phyloP scores from a whole-genome alignment of 176 grass and related monocot genomes.

The Cocos nucifera region DNA sequence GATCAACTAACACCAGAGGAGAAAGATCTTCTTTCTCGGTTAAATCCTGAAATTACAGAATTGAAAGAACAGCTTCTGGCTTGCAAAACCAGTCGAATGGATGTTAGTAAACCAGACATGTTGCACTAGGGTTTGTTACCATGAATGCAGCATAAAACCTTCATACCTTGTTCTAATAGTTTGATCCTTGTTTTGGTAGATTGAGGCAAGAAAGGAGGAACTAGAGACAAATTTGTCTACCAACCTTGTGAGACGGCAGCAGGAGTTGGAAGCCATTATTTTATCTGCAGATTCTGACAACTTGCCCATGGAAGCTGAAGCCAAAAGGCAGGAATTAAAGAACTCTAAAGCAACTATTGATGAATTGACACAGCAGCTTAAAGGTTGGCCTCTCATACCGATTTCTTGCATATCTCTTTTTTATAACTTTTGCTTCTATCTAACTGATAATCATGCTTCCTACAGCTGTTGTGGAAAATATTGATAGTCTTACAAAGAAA shows the following conservation, averaged over 20 bases:
- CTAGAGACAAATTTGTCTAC: conserved; percentile 91
- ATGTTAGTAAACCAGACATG: conserved; percentile 47
- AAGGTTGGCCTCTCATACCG: conserved; percentile 28
- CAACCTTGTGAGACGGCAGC: conserved; percentile 86
- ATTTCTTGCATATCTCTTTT: background rate
- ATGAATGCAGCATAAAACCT: background rate
- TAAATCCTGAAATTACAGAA: conserved; percentile 96
- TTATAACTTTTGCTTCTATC: too few species aligned
- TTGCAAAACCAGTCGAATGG: conserved; percentile 87
- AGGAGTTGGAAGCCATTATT: conserved; percentile 91
- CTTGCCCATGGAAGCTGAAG: conserved; percentile 49
- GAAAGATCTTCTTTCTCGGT: conserved; percentile 70
- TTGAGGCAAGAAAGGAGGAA: conserved; percentile 96
- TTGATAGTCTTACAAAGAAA: conserved; percentile 52
- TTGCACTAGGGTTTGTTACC: conserved; percentile 3
- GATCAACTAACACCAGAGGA: conserved; percentile 91
- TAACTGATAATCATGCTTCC: conserved; percentile 14
- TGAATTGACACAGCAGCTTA: conserved; percentile 60
- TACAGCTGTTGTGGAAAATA: conserved; percentile 53
- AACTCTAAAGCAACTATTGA: conserved; percentile 65
- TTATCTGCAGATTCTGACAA: conserved; percentile 75
- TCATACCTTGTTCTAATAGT: too few species aligned
- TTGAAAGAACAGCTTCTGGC: conserved; percentile 68
- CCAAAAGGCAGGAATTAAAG: conserved; percentile 68
- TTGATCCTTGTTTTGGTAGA: conserved; percentile 25